Percentiles rank a stretch among this genome's conserved stretches.
Evolutionary conservation across 495 filamentous ascomycete genomes (phyloP).

Genomic region (Penicillium pancosmium): DNA sequence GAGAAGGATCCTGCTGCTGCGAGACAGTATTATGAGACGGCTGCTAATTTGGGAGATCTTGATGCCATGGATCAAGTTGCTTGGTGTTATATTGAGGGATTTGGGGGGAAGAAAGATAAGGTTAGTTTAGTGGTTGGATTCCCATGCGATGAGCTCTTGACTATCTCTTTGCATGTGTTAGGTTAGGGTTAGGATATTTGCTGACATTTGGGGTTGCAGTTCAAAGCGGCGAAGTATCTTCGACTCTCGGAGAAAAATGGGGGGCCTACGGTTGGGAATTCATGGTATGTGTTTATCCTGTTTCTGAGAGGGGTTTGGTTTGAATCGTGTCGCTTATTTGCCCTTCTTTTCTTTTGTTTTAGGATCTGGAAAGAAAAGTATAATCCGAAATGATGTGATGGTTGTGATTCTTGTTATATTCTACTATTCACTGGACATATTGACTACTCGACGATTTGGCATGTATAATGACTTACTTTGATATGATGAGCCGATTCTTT

Average conservation of each 20-base stretch:
- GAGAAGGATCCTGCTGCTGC: conserved; percentile 86
- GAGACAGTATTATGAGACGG: conserved; percentile 93
- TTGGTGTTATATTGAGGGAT: conserved; percentile 95
- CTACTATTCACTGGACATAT: conserved; percentile 1
- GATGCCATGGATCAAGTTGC: conserved; percentile 98
- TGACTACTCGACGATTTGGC: background rate
- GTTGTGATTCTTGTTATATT: background rate
- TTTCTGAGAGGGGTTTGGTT: conserved; percentile 3
- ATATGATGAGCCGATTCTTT: background rate
- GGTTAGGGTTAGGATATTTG: conserved; percentile 4
- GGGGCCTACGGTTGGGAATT: conserved; percentile 88
- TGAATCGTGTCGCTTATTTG: conserved; percentile 3
- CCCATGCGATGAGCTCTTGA: too few species aligned
- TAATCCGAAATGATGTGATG: conserved; percentile 58
- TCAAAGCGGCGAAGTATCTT: conserved; percentile 87
- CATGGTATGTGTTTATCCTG: conserved; percentile 69
- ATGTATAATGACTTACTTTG: background rate
- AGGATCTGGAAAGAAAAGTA: conserved; percentile 99
- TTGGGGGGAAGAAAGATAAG: conserved; percentile 96
- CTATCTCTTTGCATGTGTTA: too few species aligned
- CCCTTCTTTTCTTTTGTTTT: conserved; percentile 26
- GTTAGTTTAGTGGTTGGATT: conserved; percentile 57
- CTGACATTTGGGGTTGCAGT: conserved; percentile 54
- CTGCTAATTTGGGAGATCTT: conserved; percentile 91
- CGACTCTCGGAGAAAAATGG: conserved; percentile 88